phyloP scores from a whole-genome alignment of 2,329 filamentous ascomycete genomes.

The Zarea fungicola region DNA sequence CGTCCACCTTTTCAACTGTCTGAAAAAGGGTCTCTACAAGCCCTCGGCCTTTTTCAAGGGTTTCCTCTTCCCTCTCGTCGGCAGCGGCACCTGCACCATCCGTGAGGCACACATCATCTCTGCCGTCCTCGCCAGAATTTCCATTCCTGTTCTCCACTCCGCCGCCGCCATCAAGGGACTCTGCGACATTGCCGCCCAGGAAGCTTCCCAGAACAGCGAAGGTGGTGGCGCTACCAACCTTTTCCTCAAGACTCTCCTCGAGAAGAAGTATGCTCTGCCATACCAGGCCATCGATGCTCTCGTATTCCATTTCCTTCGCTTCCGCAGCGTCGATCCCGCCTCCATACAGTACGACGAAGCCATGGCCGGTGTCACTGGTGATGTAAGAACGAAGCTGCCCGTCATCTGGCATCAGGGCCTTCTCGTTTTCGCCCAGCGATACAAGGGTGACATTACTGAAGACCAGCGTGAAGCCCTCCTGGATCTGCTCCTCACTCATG shows the following conservation, averaged over 20 bases:
- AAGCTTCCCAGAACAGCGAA: conserved; percentile 76
- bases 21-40: conserved; percentile 92
- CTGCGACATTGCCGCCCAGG: conserved; percentile 90
- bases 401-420: conserved; percentile 96
- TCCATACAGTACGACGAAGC: conserved; percentile 47
- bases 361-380: conserved; percentile 45
- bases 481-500: conserved; percentile 77
- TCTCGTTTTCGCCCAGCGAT: conserved; percentile 86
- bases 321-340: conserved; percentile 64
- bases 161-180: conserved; percentile 86
- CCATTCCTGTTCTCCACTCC: conserved; percentile 86
- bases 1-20: conserved; percentile 84
- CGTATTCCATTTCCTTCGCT: conserved; percentile 94
- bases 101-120: conserved; percentile 90
- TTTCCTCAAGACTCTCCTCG: conserved; percentile 86
- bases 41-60: conserved; percentile 96
- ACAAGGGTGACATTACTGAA: conserved; percentile 93
- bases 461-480: conserved; percentile 88
- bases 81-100: conserved; percentile 80
- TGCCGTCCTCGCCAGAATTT: conserved; percentile 77
- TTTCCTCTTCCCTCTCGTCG: conserved; percentile 84
- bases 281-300: conserved; percentile 92
- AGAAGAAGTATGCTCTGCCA: conserved; percentile 95
- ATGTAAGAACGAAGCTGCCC: conserved; percentile 62
- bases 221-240: conserved; percentile 89